Evolutionary conservation across 805 yeast species (phyloP).

Genomic region (Starmerella scarabaei): DNA sequence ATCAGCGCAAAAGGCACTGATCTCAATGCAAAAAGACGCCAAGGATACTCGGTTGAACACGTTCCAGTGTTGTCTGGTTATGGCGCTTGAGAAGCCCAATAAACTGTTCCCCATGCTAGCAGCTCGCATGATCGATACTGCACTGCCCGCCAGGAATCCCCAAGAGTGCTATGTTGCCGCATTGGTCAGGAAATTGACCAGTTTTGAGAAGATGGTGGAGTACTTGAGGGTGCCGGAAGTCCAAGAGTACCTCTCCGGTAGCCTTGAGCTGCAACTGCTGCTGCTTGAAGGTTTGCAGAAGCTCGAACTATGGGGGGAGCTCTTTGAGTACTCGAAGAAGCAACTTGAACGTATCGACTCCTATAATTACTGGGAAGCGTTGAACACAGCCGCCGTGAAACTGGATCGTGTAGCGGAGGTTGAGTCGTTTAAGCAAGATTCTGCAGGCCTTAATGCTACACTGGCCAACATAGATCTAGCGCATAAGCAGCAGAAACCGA

Average conservation of each 20-base stretch:
- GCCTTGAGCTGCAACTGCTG: conserved; percentile 47
- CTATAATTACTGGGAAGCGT: conserved; percentile 57
- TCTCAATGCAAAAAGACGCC: conserved; percentile 20
- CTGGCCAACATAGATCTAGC: conserved; percentile 42
- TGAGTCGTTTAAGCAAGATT: conserved; percentile 23
- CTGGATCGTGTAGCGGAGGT: conserved; percentile 29
- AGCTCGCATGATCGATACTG: conserved; percentile 39
- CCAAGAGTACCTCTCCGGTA: conserved; percentile 26
- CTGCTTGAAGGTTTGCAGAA: conserved; percentile 33
- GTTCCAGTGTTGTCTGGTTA: conserved; percentile 32
- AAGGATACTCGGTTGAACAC: conserved; percentile 16
- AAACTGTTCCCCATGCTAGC: conserved; percentile 50
- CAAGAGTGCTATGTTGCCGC: conserved; percentile 58
- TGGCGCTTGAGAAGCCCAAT: conserved; percentile 30
- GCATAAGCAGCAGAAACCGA: conserved; percentile 12
- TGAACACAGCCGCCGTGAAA: conserved; percentile 35
- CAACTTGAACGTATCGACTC: conserved; percentile 53
- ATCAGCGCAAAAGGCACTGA: conserved; percentile 19
- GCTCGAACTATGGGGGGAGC: conserved; percentile 32
- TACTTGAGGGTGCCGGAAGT: conserved; percentile 19
- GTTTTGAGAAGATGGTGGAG: conserved; percentile 29
- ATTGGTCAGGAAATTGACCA: conserved; percentile 33
- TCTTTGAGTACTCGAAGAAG: conserved; percentile 32
- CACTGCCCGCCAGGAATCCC: conserved; percentile 40
- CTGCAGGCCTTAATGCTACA: conserved; percentile 41